A percentile compares a stretch with the other conserved stretches of the same genome.
Conservation (phyloP, 495 filamentous ascomycete genomes). For the Penicillium fimorum region DNA sequence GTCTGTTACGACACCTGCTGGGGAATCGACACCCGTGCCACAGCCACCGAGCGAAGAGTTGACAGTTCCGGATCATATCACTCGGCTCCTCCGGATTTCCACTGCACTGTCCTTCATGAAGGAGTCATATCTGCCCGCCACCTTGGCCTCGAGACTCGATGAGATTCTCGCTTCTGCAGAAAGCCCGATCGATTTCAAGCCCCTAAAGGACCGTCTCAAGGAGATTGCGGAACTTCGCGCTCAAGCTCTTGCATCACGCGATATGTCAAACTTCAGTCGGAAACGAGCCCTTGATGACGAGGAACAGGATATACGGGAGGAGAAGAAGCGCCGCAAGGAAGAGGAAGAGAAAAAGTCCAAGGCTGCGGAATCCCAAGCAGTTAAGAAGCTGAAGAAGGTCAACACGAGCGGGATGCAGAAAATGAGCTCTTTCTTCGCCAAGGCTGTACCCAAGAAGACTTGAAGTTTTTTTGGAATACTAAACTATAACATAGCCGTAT, state of each 20-base stretch:
- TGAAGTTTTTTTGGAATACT: slow-evolving; percentile 14
- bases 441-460: slow-evolving; percentile 48
- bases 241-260: slow-evolving; percentile 65
- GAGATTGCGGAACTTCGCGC: slow-evolving; percentile 61
- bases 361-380: slow-evolving; percentile 65
- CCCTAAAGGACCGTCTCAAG: slow-evolving; percentile 65
- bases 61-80: slow-evolving; percentile 47
- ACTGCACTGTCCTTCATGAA: slow-evolving; percentile 75
- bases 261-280: slow-evolving; percentile 67
- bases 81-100: slow-evolving; percentile 67
- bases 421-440: slow-evolving; percentile 90
- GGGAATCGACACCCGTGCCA: slow-evolving; percentile 35
- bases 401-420: slow-evolving; percentile 94
- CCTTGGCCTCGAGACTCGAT: slow-evolving; percentile 50
- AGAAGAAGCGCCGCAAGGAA: slow-evolving; percentile 66
- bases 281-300: slow-evolving; percentile 73
- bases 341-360: slow-evolving; percentile 78
- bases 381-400: slow-evolving; percentile 81
- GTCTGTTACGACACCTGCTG: slow-evolving; percentile 44
- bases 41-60: slow-evolving; percentile 28
- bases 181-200: slow-evolving; percentile 62
- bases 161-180: slow-evolving; percentile 44
- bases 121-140: slow-evolving; percentile 62
- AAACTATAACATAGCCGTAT: background rate
- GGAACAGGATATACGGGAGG: slow-evolving; percentile 49